Percentiles rank a stretch among this genome's conserved stretches.
These are phyloP conservation scores for Alternaria conjuncta DNA, from an alignment of 2,329 filamentous ascomycete genomes.

Conservation along the genomic window DNA sequence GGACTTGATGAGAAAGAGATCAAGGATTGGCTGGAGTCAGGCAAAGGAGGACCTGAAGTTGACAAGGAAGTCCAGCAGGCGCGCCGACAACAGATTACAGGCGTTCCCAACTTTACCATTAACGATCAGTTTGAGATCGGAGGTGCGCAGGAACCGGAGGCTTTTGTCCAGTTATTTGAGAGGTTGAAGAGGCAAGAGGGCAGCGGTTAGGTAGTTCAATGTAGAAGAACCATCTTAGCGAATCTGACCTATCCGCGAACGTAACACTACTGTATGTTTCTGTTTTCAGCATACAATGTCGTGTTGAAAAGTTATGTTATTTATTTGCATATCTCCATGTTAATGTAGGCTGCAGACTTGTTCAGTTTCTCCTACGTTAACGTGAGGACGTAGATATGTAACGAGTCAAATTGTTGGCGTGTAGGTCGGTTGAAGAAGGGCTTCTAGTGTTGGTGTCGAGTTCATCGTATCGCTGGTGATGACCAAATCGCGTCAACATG, in stretches of 20 bases:
- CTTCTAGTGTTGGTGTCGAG: neutral
- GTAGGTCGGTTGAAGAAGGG: neutral
- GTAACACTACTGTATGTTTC: neutral
- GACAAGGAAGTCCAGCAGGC: constrained; percentile 56
- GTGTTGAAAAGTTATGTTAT: neutral
- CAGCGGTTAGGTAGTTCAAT: constrained; percentile 11
- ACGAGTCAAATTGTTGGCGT: too few species aligned
- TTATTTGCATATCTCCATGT: too few species aligned
- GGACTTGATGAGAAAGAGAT: constrained; percentile 53
- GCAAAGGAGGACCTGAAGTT: constrained; percentile 53
- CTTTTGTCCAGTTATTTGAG: constrained; percentile 71
- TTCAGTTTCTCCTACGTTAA: too few species aligned
- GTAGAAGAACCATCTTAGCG: neutral
- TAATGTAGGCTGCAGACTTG: too few species aligned
- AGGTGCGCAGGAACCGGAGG: constrained; percentile 73
- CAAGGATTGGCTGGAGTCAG: constrained; percentile 52
- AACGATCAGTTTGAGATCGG: constrained; percentile 71
- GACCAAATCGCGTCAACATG: neutral
- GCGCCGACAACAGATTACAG: constrained; percentile 61
- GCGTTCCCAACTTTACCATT: constrained; percentile 78
- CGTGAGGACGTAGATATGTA: neutral
- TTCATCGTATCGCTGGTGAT: neutral
- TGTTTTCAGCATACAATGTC: neutral
- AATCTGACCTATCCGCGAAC: neutral
- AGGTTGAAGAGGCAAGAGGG: constrained; percentile 59